Conservation (phyloP, 2,329 filamentous ascomycete genomes). For the Talaromyces piceae region DNA sequence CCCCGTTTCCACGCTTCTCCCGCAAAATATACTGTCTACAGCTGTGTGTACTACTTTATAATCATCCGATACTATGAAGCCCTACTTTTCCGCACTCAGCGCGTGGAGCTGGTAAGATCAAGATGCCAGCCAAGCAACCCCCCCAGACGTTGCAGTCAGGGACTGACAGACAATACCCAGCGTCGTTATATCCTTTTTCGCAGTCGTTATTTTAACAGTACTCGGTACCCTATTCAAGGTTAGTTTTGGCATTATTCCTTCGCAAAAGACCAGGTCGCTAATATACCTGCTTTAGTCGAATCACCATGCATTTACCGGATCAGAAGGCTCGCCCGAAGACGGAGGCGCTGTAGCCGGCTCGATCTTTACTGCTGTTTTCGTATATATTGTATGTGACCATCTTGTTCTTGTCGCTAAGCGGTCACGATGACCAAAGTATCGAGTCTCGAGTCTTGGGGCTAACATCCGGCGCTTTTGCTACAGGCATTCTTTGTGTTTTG, state of each 20-base stretch:
- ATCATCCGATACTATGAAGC: conserved; percentile 5
- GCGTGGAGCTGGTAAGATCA: conserved; percentile 10
- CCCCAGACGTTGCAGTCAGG: background rate
- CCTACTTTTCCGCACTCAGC: conserved; percentile 33
- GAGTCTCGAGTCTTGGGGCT: background rate
- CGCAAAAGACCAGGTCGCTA: background rate
- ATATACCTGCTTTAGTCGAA: conserved; percentile 40
- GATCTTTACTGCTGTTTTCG: conserved; percentile 78
- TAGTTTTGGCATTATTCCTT: conserved; percentile 22
- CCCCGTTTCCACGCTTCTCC: background rate
- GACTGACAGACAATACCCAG: conserved; percentile 39
- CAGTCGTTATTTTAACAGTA: conserved; percentile 57
- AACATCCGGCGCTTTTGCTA: background rate
- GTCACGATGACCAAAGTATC: conserved; percentile 13
- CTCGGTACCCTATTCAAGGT: conserved; percentile 67
- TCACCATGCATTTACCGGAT: conserved; percentile 78
- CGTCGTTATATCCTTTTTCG: conserved; percentile 60
- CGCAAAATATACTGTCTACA: background rate
- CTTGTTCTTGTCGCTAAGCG: background rate
- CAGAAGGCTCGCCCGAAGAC: conserved; percentile 60
- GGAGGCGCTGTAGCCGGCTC: conserved; percentile 72
- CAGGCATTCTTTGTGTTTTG: conserved; percentile 90
- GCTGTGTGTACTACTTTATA: background rate
- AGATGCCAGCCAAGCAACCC: background rate
- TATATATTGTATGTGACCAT: conserved; percentile 66